Conservation (phyloP, 2,329 filamentous ascomycete genomes). For the Penicillium italicum region DNA sequence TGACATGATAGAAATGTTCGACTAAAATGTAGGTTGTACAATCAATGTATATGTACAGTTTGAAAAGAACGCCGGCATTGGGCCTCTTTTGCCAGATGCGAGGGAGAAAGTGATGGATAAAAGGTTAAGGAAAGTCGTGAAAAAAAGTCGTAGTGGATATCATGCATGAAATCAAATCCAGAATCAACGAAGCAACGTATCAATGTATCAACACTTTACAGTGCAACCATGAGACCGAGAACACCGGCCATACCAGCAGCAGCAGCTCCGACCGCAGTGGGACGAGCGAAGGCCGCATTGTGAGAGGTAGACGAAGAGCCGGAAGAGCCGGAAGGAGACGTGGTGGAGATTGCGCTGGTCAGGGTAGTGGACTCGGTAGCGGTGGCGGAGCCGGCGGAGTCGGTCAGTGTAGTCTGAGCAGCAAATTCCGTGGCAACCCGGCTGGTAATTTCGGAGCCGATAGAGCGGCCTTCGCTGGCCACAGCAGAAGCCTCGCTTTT, state of each 20-base stretch:
- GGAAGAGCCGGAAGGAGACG: slow-evolving; percentile 8
- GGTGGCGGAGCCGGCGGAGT: slow-evolving; percentile 19
- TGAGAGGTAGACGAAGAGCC: slow-evolving; percentile 9
- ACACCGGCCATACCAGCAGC: slow-evolving; percentile 29
- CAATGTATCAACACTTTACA: slow-evolving; percentile 19
- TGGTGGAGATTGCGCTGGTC: slow-evolving; percentile 2
- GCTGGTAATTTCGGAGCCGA: slow-evolving; percentile 16
- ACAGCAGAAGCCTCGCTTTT: slow-evolving; percentile 14
- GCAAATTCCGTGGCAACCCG: slow-evolving; percentile 11
- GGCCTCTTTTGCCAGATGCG: neutral
- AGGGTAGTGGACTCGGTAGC: slow-evolving; percentile 15
- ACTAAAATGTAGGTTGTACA: neutral
- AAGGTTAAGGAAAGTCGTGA: neutral
- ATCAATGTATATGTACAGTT: slow-evolving; percentile 3
- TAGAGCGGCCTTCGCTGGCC: slow-evolving; percentile 15
- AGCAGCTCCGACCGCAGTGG: slow-evolving; percentile 21
- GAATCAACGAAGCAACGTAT: neutral
- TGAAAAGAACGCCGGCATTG: slow-evolving; percentile 1
- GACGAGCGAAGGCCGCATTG: slow-evolving; percentile 21
- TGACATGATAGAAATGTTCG: neutral
- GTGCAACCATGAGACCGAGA: slow-evolving; percentile 30
- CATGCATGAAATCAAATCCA: neutral
- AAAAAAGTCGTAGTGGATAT: neutral
- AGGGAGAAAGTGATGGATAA: neutral
- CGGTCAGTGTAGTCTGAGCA: slow-evolving; percentile 17